Base-by-base conservation (phyloP, 768 basidiomycete genomes). In the Udeniomyces megalosporus region DNA sequence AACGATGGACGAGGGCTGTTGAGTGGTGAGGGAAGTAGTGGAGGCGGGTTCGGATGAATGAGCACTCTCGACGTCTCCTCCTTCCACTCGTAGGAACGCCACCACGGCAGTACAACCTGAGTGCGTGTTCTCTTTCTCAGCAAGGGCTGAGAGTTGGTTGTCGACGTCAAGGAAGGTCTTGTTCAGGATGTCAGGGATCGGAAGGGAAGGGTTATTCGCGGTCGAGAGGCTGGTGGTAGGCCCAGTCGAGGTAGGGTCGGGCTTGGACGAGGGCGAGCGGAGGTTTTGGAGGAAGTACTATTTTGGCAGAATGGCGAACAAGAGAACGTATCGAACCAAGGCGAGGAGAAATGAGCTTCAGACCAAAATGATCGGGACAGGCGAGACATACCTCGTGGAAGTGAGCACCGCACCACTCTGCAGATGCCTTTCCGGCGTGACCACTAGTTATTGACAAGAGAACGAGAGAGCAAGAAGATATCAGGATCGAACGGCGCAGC, bases 21-120 rank as follows among this genome's bases (percentile, higher is more conserved):
- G 6, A 5, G 32, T 56, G 48, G 48, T 26, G 48, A n/a, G n/a
- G 24, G 0, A 49, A 38, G 14, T 10, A 32, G 8, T 34, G 24
- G 4, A 1, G 11, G 26, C 26, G 57, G 47, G 45, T 58, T 48
- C 1, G 28, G 38, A 42, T 8, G 38, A 8, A 42, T 42, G 38
- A 42, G 38, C 38, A 8, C 54, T 28, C 54, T 42, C 38, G 26
- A 45, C 35, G 8, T 52, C 87, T 17, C 76, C 77, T 67, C 90
- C 89, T 74, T 99, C 95, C 62, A 96, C 75, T 15, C 95, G 85
- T 57, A 99, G 79, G 74, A 97, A 93, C 2, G 90, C 90, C 29
- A 88, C 91, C 38, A 95, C 95, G 4, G 88, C 95, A 4, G 95
- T 99, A 71, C 93, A 97, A 1, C 95, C 95, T 7, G 88, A 91